These are phyloP conservation scores for Tillandsia leiboldiana DNA, from an alignment of 176 grass and related monocot species.

Conservation along the genomic window DNA sequence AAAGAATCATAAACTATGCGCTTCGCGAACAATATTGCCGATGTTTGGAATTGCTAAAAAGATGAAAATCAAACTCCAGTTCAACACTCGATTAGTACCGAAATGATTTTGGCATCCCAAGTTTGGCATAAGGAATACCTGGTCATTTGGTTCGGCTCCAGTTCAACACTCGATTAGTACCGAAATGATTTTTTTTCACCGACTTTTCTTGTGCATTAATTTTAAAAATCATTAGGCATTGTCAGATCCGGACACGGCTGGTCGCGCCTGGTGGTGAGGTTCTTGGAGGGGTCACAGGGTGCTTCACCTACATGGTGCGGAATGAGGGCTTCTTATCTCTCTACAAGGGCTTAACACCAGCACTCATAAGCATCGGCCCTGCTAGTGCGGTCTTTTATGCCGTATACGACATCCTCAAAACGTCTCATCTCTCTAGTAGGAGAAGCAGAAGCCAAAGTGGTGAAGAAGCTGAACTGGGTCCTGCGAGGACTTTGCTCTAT, in stretches of 20 bases:
- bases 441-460: not conserved
- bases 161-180: too few relatives aligned
- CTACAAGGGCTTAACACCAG: constrained; percentile 21
- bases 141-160: too few relatives aligned
- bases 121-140: too few relatives aligned
- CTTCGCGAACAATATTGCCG: too few relatives aligned
- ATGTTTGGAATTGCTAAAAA: too few relatives aligned
- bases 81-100: too few relatives aligned
- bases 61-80: too few relatives aligned
- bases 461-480: constrained; percentile 1
- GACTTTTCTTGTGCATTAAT: constrained; percentile 19
- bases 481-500: not conserved
- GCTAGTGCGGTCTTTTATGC: constrained; percentile 23
- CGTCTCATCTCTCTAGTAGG: not conserved
- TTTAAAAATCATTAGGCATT: constrained; percentile 7
- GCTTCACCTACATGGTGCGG: constrained; percentile 18
- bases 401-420: constrained; percentile 22
- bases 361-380: constrained; percentile 19
- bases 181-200: not conserved
- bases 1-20: too few relatives aligned
- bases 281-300: constrained; percentile 14
- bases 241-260: constrained; percentile 20
- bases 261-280: constrained; percentile 10
- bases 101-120: too few relatives aligned
- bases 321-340: constrained; percentile 20